Percentiles rank a stretch among this genome's conserved stretches.
These are phyloP conservation scores for Blastobotrys muscicola DNA, from an alignment of 805 yeast genomes.

Conservation along the genomic window DNA sequence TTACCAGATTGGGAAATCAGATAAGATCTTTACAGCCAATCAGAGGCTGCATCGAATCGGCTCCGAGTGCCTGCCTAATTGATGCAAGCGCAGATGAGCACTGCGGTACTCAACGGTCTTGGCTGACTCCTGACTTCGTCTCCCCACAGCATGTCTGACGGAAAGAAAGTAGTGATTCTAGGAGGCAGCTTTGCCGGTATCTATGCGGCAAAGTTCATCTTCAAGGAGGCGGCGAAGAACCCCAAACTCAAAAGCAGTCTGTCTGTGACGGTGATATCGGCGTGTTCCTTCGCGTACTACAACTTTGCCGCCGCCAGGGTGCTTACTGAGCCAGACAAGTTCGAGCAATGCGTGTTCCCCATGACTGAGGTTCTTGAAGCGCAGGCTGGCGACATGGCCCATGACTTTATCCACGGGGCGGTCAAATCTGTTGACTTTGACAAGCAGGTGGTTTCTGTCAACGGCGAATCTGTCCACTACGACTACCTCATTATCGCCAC, in stretches of 20 bases:
- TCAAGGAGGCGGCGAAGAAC: not conserved
- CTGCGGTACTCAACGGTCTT: no score
- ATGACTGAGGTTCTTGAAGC: no score
- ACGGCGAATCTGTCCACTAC: conserved; percentile 3
- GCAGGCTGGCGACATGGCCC: no score
- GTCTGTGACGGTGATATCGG: conserved; percentile 10
- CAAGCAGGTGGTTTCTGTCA: conserved; percentile 6
- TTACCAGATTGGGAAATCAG: no score
- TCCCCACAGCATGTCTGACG: not conserved
- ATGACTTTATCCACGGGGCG: conserved; percentile 8
- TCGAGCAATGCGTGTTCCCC: not conserved
- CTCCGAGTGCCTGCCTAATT: no score
- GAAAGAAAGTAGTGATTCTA: conserved; percentile 1
- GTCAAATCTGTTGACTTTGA: conserved; percentile 11
- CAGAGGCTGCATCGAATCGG: no score
- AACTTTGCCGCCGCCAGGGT: conserved; percentile 13
- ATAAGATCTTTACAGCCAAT: no score
- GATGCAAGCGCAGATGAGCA: no score
- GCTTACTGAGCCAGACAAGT: conserved; percentile 9
- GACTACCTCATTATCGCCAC: conserved; percentile 16
- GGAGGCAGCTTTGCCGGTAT: conserved; percentile 7
- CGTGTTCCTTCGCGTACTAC: conserved; percentile 8
- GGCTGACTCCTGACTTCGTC: no score
- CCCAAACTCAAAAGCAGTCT: no score
- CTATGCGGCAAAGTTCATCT: not conserved